Conservation (phyloP, 1,284 basidiomycete genomes). For the Cutaneotrichosporon spelunceum region DNA sequence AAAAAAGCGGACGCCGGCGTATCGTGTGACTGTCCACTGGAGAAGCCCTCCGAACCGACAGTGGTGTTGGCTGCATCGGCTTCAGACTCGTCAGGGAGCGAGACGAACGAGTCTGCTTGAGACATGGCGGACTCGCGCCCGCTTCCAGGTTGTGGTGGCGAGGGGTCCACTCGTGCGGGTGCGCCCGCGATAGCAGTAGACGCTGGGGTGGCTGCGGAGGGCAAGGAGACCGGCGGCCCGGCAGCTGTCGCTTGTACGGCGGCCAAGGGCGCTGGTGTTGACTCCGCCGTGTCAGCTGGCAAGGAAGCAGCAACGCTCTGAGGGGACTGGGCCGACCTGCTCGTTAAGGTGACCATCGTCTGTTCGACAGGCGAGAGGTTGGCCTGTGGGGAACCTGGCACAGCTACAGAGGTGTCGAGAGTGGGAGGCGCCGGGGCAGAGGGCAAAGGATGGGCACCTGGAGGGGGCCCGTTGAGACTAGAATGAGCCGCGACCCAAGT, state of each 20-base stretch:
- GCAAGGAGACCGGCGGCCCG: neutral
- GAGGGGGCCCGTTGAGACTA: neutral
- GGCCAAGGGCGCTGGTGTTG: neutral
- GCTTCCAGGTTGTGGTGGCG: neutral
- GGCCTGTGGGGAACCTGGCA: neutral
- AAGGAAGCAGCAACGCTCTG: neutral
- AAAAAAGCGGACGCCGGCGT: neutral
- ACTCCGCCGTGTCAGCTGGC: neutral
- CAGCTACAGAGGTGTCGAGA: neutral
- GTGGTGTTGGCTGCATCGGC: neutral
- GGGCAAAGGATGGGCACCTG: neutral
- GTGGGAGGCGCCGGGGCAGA: neutral
- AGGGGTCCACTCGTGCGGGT: neutral
- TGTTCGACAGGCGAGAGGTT: neutral
- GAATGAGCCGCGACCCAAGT: neutral
- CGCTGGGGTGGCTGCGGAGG: neutral
- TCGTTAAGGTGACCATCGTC: neutral
- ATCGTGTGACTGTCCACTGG: neutral
- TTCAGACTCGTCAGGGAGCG: neutral
- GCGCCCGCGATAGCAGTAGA: neutral
- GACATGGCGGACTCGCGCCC: neutral
- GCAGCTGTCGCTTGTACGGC: neutral
- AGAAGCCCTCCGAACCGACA: neutral
- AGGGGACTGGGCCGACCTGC: neutral
- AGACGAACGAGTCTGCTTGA: neutral